Evolutionary conservation across 2,329 filamentous ascomycete genomes (phyloP), one percentile per base, ranked within the genome.

Genomic region (Sporothrix pseudoabietina): DNA sequence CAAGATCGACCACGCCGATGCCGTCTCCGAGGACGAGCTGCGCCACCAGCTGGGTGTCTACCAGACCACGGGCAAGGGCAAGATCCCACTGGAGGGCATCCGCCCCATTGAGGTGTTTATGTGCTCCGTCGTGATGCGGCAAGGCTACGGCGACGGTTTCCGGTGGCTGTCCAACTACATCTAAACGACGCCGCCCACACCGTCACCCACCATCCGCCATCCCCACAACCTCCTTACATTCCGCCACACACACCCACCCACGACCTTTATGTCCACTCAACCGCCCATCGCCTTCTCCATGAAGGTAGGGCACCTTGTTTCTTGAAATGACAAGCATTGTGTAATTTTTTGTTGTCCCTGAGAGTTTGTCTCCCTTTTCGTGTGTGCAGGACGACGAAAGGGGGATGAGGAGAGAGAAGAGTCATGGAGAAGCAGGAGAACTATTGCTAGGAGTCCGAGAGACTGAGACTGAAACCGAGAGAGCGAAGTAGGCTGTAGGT

Each of bases 1-100:
- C 90, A 99, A 99, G 90, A 99, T 99, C 83, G 96, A 99, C 83
- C 94, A 98, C 86, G 94, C 94, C 71, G 92, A 97, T 78, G 96
- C 96, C 76, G 91, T 98, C 72, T 95, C 92, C 77, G 96, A 99
- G 87, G 95, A 98, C 79, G 94, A 98, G 85, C 88, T 98, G 80
- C 90, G 96, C 83, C 91, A 95, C 82, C 92, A 94, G 82, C 87
- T 99, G 74, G 96, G 96, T 76, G 85, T 99, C 80, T 98, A 97
- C 85, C 95, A 98, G 85, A 97, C 94, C 72, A 97, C 94, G 75
- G 94, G 94, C 79, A 97, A 98, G 89, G 94, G 94, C 83, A 97
- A 97, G 88, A 91, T 97, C 76, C 93, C 92, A 76, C 87, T 82
- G 77, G 94, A 97, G 86, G 94, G 94, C 47, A 97, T 97, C 83